A percentile compares a stretch with the other conserved stretches of the same genome.
These are phyloP conservation scores for Trichophyton simii DNA, from an alignment of 2,329 filamentous ascomycete species.

Conservation along the genomic window DNA sequence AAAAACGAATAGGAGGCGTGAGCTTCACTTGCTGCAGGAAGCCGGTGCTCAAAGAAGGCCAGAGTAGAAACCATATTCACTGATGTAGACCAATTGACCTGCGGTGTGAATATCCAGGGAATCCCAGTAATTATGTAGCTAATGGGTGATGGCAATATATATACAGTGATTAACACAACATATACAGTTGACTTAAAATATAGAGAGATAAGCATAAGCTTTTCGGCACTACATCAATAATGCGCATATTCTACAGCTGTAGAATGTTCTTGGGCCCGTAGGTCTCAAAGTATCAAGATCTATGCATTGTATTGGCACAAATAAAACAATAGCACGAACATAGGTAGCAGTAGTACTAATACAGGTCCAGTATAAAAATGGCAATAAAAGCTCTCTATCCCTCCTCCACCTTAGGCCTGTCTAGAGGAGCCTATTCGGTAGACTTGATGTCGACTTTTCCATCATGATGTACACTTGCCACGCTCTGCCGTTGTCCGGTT, in stretches of 20 bases:
- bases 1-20: background rate
- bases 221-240: no score
- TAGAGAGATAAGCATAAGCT: no score
- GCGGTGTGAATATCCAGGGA: no score
- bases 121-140: no score
- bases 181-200: no score
- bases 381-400: background rate
- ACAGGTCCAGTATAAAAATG: background rate
- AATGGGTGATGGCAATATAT: no score
- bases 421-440: background rate
- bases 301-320: background rate
- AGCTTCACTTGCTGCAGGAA: background rate
- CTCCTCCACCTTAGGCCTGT: background rate
- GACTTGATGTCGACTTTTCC: conserved; percentile 11
- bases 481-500: background rate
- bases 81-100: no score
- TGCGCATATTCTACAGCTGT: no score
- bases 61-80: background rate
- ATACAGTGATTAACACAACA: no score
- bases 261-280: background rate
- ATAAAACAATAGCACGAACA: background rate
- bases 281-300: background rate
- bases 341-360: background rate
- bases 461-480: conserved; percentile 9
- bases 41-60: background rate